Evolutionary conservation across 139 green algal species (phyloP), one percentile per base, ranked within the genome.

Genomic region (Zygnema circumcarinatum): DNA sequence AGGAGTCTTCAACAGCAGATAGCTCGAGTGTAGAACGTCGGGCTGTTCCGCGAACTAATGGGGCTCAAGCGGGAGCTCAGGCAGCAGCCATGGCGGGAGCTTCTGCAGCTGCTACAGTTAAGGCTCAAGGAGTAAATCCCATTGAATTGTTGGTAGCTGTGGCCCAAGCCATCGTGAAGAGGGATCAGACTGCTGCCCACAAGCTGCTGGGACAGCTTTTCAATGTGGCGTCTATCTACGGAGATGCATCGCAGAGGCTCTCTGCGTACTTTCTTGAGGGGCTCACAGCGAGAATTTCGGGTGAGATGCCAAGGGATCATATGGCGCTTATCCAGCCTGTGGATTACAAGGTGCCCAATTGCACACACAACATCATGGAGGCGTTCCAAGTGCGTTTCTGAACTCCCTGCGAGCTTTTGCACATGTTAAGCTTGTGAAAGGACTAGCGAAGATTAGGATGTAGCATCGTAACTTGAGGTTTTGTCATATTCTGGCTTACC

Each of bases 201-300:
- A 29, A 42, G 80, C 40, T 47, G 31, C 32, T 86, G 0, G 41
- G 38, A 21, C 33, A 82, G 36, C 53, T 86, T 38, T 32, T 74
- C 33, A 40, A 80, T 0, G 80, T 87, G 1, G 81, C 81, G 21
- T 80, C 53, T 1, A 41, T 87, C 16, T 87, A 87, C 31, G 81
- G 81, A 21, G 62, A 87, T 52, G 56, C 81, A 32, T 75, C 81
- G 2, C 81, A 87, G 38, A 42, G 81, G 0, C n/a, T 87, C 42
- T 87, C 53, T 32, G 81, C 81, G 16, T 87, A 87, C 81, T 87
- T 87, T 42, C 62, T 87, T 2, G 81, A 87, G 62, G 81, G 81
- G 25, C 81, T 87, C 21, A 72, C 74, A 20, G 81, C 81, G 56
- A 76, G 67, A 20, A 32, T 40, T 25, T 81, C 54, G 16, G 81